These are phyloP conservation scores for Cystobasidium tubakii DNA, from an alignment of 768 basidiomycete genomes.

Conservation along the genomic window DNA sequence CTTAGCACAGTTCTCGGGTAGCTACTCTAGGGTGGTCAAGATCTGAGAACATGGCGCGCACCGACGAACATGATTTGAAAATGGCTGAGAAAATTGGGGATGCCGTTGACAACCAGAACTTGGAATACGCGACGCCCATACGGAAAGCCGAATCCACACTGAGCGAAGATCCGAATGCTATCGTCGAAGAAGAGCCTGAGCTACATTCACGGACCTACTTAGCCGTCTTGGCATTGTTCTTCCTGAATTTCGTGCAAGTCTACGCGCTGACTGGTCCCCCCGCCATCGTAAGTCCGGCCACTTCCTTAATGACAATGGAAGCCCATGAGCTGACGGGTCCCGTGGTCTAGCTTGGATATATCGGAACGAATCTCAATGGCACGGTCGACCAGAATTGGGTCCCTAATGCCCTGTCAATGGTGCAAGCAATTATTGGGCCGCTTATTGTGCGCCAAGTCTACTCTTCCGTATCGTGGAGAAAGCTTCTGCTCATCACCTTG, in stretches of 20 bases:
- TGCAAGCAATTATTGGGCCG: conserved; percentile 18
- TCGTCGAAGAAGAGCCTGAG: conserved; percentile 19
- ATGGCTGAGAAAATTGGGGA: not conserved
- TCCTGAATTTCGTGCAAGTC: conserved; percentile 23
- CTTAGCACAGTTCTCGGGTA: too few species aligned
- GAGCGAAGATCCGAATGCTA: not conserved
- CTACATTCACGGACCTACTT: not conserved
- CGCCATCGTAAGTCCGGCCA: conserved; percentile 10
- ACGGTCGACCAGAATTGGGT: conserved; percentile 12
- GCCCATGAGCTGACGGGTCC: not conserved
- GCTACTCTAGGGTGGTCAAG: too few species aligned
- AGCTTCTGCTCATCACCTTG: too few species aligned
- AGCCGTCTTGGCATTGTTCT: conserved; percentile 3
- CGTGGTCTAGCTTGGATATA: not conserved
- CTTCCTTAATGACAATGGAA: not conserved
- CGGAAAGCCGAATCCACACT: not conserved
- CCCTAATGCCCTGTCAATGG: conserved; percentile 10
- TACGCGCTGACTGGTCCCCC: conserved; percentile 15
- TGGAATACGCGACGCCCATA: not conserved
- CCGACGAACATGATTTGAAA: not conserved
- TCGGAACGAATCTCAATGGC: not conserved
- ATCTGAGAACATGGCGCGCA: too few species aligned
- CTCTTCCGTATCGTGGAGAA: too few species aligned
- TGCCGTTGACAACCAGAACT: not conserved
- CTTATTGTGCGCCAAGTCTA: not conserved